Evolutionary conservation across 441 rosid genomes (phyloP), one percentile per base, ranked within the genome.

Genomic region (Euphorbia celastroides): DNA sequence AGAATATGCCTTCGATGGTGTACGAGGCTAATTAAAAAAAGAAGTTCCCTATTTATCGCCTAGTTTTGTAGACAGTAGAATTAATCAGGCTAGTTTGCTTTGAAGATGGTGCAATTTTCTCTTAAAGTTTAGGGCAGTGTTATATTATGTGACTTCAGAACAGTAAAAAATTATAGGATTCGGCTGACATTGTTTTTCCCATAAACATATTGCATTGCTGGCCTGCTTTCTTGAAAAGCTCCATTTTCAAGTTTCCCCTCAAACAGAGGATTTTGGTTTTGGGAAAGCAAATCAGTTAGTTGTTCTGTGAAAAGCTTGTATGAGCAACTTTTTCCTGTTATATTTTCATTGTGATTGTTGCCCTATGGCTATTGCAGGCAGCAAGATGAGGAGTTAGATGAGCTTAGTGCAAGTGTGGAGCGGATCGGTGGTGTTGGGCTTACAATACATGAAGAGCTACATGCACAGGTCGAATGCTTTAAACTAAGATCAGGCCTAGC

Each of bases 321-420:
- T n/a, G n/a, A n/a, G n/a, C n/a, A n/a, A n/a, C n/a, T n/a, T n/a
- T n/a, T n/a, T n/a, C 20, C 48, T 11, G 4, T 50, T n/a, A 7
- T 61, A 16, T 19, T 12, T 8, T 8, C 12, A 12, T 16, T 57
- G 57, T 68, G 67, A 69, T 66, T 32, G 26, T 65, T 68, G 71
- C 23, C 65, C 57, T 42, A 46, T 71, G 72, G 20, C 64, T 57
- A 51, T 44, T 71, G 72, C 70, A 94, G 99, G 92, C 93, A 86
- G 78, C 99, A 95, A 66, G 98, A 95, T 57, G 96, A 95, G 72
- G 99, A 95, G 81, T 80, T 95, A 83, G 99, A 95, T 68, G 96
- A 92, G 75, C 92, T 95, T 25, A 92, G 99, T 71, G 85, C 82
- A 36, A 95, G 97, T 64, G 97, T 95, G 73, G 84, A 86, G 80